Evolutionary conservation across 257 asterid species (phyloP), one percentile per base, ranked within the genome.

Genomic region (Solanum chmielewskii): DNA sequence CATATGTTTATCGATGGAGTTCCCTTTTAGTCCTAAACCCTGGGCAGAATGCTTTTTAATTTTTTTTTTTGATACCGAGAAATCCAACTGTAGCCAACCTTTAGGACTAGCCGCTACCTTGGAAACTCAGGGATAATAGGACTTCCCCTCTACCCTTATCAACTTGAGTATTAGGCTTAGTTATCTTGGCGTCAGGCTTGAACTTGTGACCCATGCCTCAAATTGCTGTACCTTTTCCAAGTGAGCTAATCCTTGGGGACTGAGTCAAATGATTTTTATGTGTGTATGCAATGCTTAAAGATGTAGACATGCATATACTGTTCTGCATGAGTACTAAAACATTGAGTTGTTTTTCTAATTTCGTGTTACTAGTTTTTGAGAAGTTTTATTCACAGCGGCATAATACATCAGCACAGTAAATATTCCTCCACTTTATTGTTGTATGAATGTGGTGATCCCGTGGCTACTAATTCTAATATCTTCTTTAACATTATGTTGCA

Each of bases 401-500:
- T 47, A 49, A 47, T 81, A 49, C 44, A 49, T 81, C 69, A 49
- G 44, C 29, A 31, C 18, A 10, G 85, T 69, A 29, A 81, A 47
- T 29, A 81, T 15, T 47, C 45, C 85, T 81, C 85, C 85, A 11
- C 47, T 80, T 86, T 81, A 35, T 41, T 45, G 70, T 39, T 39
- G 52, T 35, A 88, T 37, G 21, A 29, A 47, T 81, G 81, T 42
- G 75, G 69, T 45, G 87, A 86, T 60, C 44, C 25, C 2, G 41
- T 27, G 47, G 37, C 69, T 49, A 80, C 23, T 78, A 23, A 27
- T 75, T 14, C 23, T 29, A 21, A 23, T 60, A 86, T 75, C 59
- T 31, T 84, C 86, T 81, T 81, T 81, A 31, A 81, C 18, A 31
- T 31, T 81, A 49, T 86, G 78, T 88, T 90, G 33, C 95, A 96